phyloP scores from a whole-genome alignment of 2,329 filamentous ascomycete genomes.

The Neonectria punicea region DNA sequence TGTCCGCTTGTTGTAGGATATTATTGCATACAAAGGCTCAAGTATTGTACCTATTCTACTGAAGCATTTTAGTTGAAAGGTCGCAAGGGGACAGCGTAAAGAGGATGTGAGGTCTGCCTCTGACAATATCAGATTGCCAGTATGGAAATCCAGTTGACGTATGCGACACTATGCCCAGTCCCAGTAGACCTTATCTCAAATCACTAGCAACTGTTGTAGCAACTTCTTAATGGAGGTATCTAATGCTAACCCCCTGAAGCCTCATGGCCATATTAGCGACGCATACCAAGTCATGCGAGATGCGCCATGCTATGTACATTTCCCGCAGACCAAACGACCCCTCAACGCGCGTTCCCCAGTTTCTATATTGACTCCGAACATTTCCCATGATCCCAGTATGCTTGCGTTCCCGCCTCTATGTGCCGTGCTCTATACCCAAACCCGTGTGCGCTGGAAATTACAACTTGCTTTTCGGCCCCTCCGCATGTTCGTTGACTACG shows the following conservation, averaged over 20 bases:
- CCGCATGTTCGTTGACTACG: conserved; percentile 74
- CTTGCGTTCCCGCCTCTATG: conserved; percentile 43
- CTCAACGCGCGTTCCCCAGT: conserved; percentile 25
- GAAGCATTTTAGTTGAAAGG: no score
- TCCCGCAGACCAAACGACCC: conserved; percentile 30
- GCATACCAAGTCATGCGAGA: conserved; percentile 27
- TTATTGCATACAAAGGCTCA: background rate
- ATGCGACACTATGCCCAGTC: background rate
- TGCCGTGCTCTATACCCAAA: conserved; percentile 39
- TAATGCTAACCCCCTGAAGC: background rate
- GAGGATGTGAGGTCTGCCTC: no score
- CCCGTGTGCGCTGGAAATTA: conserved; percentile 38
- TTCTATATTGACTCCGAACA: conserved; percentile 42
- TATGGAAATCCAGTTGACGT: background rate
- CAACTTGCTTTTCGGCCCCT: conserved; percentile 47
- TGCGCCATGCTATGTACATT: conserved; percentile 36
- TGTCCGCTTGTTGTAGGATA: background rate
- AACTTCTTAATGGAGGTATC: background rate
- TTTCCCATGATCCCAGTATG: conserved; percentile 38
- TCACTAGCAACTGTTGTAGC: background rate
- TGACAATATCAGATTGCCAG: no score
- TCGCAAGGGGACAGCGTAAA: no score
- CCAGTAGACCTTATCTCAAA: no score
- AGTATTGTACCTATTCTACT: background rate
- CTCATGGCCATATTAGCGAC: conserved; percentile 32